phyloP scores from a whole-genome alignment of 2,329 filamentous ascomycete genomes.

The Hymenotorrendiella dingleyae region DNA sequence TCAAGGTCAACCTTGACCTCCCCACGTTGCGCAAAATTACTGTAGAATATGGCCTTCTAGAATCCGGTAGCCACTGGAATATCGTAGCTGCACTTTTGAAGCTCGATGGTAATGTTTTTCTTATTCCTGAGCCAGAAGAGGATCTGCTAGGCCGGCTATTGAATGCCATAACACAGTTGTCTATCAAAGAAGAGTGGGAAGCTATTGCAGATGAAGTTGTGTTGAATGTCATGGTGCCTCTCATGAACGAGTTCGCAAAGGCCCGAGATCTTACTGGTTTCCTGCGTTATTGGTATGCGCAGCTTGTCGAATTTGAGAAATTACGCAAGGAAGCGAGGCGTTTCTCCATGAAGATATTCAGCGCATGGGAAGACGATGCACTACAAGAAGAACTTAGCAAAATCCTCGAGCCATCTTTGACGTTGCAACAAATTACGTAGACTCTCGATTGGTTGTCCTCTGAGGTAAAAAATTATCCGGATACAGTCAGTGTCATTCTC shows the following conservation, averaged over 20 bases:
- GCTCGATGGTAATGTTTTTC: slow-evolving; percentile 41
- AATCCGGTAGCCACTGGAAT: slow-evolving; percentile 32
- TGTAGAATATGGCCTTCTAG: slow-evolving; percentile 22
- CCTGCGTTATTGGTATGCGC: slow-evolving; percentile 33
- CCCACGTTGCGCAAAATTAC: slow-evolving; percentile 30
- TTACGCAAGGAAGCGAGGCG: slow-evolving; percentile 18
- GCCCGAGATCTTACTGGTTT: slow-evolving; percentile 37
- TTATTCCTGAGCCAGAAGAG: slow-evolving; percentile 30
- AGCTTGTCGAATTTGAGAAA: slow-evolving; percentile 25
- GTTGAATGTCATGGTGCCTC: slow-evolving; percentile 32
- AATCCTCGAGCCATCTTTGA: slow-evolving; percentile 33
- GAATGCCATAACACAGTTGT: slow-evolving; percentile 26
- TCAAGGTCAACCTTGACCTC: slow-evolving; percentile 32
- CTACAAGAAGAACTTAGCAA: slow-evolving; percentile 23
- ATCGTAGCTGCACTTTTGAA: slow-evolving; percentile 38
- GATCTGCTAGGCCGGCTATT: slow-evolving; percentile 30
- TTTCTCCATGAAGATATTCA: slow-evolving; percentile 8
- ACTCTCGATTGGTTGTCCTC: slow-evolving; percentile 33
- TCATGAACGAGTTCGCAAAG: slow-evolving; percentile 36
- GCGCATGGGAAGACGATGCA: slow-evolving; percentile 29
- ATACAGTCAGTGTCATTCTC: slow-evolving; percentile 32
- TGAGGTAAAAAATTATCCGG: slow-evolving; percentile 19
- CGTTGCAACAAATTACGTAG: slow-evolving; percentile 32
- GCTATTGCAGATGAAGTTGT: slow-evolving; percentile 27
- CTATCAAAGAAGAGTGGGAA: slow-evolving; percentile 17